Conservation (phyloP, 768 basidiomycete genomes). For the Leucocoprinus birnbaumii region DNA sequence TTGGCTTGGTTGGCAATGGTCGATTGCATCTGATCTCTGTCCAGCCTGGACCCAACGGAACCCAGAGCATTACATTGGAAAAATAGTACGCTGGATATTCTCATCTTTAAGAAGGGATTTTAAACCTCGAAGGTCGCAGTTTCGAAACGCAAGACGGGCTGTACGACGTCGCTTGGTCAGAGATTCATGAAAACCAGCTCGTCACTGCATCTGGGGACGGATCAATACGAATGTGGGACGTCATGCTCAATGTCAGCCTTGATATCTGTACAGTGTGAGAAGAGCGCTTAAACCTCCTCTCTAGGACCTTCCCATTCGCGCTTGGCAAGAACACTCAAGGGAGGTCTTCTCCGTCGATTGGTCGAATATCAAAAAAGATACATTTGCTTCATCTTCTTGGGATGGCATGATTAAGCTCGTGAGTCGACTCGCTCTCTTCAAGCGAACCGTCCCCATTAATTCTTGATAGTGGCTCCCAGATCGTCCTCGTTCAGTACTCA, state of each 20-base stretch:
- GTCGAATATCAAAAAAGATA: constrained; percentile 90
- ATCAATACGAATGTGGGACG: constrained; percentile 87
- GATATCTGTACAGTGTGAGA: not conserved
- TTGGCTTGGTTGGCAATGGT: constrained; percentile 94
- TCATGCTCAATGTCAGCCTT: constrained; percentile 70
- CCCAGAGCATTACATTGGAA: constrained; percentile 49
- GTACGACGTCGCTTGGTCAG: constrained; percentile 94
- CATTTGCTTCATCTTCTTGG: constrained; percentile 88
- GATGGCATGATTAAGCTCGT: constrained; percentile 90
- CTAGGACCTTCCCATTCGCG: constrained; percentile 85
- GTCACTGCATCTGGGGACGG: constrained; percentile 90
- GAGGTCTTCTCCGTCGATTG: constrained; percentile 95
- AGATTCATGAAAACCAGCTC: constrained; percentile 91
- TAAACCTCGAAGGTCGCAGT: constrained; percentile 39
- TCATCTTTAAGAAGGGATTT: constrained; percentile 9
- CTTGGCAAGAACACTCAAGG: constrained; percentile 92
- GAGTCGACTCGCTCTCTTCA: constrained; percentile 24
- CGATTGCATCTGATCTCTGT: constrained; percentile 70
- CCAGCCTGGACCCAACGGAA: constrained; percentile 41
- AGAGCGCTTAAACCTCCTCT: not conserved
- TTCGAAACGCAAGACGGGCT: constrained; percentile 90
- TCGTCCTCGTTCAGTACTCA: constrained; percentile 71
- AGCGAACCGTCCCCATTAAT: not conserved
- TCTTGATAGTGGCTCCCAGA: constrained; percentile 80
- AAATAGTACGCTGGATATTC: constrained; percentile 55